Conservation (phyloP, 192 early-diverging fungal species). For the Backusella australiensis region DNA sequence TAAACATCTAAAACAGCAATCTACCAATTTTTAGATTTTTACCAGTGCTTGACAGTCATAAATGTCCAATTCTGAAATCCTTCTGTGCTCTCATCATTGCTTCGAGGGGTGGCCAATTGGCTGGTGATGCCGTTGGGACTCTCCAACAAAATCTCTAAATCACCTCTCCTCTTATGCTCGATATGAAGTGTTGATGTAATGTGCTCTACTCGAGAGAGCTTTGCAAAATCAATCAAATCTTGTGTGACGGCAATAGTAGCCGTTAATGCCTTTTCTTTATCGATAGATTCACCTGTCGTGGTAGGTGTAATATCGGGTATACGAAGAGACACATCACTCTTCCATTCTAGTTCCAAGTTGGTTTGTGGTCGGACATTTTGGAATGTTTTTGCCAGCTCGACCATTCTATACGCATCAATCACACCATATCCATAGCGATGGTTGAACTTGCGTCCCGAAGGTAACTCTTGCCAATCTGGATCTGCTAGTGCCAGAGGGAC, state of each 20-base stretch:
- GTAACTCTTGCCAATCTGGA: slow-evolving; percentile 68
- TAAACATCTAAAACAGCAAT: background rate
- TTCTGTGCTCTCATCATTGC: slow-evolving; percentile 56
- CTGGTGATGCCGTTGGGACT: slow-evolving; percentile 70
- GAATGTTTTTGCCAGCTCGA: slow-evolving; percentile 74
- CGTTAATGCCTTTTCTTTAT: slow-evolving; percentile 3
- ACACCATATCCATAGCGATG: slow-evolving; percentile 95
- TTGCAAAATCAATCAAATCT: slow-evolving; percentile 41
- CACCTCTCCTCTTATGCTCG: slow-evolving; percentile 77
- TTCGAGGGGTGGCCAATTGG: slow-evolving; percentile 63
- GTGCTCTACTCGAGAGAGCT: slow-evolving; percentile 74
- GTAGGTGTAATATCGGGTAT: slow-evolving; percentile 20
- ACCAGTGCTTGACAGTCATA: slow-evolving; percentile 97
- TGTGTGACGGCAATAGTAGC: slow-evolving; percentile 40
- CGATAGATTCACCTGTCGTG: background rate
- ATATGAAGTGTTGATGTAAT: slow-evolving; percentile 85
- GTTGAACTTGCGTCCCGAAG: slow-evolving; percentile 75
- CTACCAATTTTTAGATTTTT: background rate
- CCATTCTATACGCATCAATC: slow-evolving; percentile 78
- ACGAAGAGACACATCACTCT: background rate
- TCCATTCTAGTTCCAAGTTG: slow-evolving; percentile 38
- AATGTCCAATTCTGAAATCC: slow-evolving; percentile 91
- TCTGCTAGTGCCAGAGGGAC: slow-evolving; percentile 70
- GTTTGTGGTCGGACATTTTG: slow-evolving; percentile 66
- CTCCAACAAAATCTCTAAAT: slow-evolving; percentile 80